These are phyloP conservation scores for Metschnikowia baotianmanensis DNA, from an alignment of 805 yeast genomes.

Conservation along the genomic window DNA sequence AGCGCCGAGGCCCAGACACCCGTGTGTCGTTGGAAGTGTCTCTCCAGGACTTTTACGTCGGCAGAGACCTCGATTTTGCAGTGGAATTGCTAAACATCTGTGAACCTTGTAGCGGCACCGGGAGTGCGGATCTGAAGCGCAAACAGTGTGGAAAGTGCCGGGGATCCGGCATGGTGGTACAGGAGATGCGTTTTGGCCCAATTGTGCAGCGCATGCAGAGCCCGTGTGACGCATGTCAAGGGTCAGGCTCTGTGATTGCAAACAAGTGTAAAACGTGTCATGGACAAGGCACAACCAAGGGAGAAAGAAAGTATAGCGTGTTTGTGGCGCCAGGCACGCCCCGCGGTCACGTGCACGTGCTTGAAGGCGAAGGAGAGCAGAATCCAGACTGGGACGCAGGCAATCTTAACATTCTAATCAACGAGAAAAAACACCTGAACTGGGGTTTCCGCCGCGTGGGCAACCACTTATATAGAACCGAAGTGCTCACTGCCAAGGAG, in stretches of 20 bases:
- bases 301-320: conserved; percentile 54
- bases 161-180: conserved; percentile 69
- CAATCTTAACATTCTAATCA: conserved; percentile 60
- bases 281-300: conserved; percentile 65
- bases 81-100: conserved; percentile 75
- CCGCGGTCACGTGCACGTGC: conserved; percentile 54
- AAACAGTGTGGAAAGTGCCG: conserved; percentile 66
- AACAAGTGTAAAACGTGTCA: conserved; percentile 66
- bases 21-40: conserved; percentile 54
- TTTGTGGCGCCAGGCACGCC: conserved; percentile 70
- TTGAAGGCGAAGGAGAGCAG: conserved; percentile 79
- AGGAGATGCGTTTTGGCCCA: conserved; percentile 77
- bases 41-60: conserved; percentile 67
- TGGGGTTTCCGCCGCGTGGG: conserved; percentile 87
- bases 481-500: conserved; percentile 68
- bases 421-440: conserved; percentile 55
- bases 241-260: conserved; percentile 66
- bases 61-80: conserved; percentile 58
- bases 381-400: conserved; percentile 84
- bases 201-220: conserved; percentile 85
- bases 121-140: conserved; percentile 74
- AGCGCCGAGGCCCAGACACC: conserved; percentile 61
- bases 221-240: conserved; percentile 76
- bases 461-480: conserved; percentile 73
- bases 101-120: conserved; percentile 76